Evolutionary conservation across 2,329 filamentous ascomycete genomes (phyloP).

Genomic region (Aspergillus sp.): DNA sequence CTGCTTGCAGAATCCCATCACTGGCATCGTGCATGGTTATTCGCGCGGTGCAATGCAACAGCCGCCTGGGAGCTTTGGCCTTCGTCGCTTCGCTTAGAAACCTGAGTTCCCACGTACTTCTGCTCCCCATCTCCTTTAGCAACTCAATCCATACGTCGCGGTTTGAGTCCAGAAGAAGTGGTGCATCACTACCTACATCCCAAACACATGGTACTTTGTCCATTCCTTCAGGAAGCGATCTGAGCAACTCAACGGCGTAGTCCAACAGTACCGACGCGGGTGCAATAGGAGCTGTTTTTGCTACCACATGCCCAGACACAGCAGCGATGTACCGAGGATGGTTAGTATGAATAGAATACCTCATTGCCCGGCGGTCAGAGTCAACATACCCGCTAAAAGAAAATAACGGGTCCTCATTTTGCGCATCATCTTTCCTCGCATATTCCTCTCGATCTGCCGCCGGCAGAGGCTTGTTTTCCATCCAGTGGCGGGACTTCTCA

Average conservation of each 20-base stretch:
- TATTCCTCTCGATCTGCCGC: background rate
- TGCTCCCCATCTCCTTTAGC: background rate
- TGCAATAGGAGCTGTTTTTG: conserved; percentile 22
- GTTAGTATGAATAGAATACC: conserved; percentile 23
- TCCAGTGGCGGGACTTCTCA: conserved; percentile 47
- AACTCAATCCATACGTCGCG: conserved; percentile 21
- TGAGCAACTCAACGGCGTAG: conserved; percentile 23
- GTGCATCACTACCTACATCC: conserved; percentile 23
- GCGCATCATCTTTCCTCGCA: too few relatives aligned
- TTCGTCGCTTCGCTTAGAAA: conserved; percentile 14
- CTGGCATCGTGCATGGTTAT: conserved; percentile 15
- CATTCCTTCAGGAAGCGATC: conserved; percentile 19
- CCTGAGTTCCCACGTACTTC: conserved; percentile 18
- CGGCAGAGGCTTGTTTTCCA: conserved; percentile 30
- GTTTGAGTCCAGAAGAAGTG: conserved; percentile 19
- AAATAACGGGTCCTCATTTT: conserved; percentile 3
- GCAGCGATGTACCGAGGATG: conserved; percentile 19
- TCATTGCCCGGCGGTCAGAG: background rate
- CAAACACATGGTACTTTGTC: conserved; percentile 19
- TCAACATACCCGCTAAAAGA: conserved; percentile 22
- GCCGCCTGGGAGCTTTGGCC: background rate
- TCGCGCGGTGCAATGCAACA: conserved; percentile 21
- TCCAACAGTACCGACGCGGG: conserved; percentile 25
- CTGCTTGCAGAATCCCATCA: conserved; percentile 5
- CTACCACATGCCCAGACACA: conserved; percentile 23